Conservation (phyloP, 148 eudicot species). For the Linanthus parryae region DNA sequence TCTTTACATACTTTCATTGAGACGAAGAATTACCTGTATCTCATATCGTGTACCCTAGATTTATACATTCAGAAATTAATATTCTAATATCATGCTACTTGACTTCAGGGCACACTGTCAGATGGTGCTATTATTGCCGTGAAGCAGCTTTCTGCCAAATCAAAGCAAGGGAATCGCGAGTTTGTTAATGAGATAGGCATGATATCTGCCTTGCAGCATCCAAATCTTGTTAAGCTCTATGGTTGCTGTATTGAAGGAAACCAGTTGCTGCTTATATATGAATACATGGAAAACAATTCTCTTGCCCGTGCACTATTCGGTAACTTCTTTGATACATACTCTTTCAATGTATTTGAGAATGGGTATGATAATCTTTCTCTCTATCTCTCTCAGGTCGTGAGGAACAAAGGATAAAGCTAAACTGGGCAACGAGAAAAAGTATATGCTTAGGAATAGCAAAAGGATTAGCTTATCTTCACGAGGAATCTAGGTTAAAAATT, state of each 20-base stretch:
- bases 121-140: constrained; percentile 40
- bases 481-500: constrained; percentile 25
- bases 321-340: constrained; percentile 2
- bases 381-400: constrained; percentile 13
- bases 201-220: constrained; percentile 42
- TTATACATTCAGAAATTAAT: too few species aligned
- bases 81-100: too few species aligned
- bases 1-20: too few species aligned
- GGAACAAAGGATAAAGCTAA: constrained; percentile 16
- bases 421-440: constrained; percentile 23
- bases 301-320: constrained; percentile 39
- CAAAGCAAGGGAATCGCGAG: constrained; percentile 44
- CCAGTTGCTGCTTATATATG: constrained; percentile 31
- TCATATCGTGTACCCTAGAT: too few species aligned
- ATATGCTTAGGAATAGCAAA: constrained; percentile 28
- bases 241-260: constrained; percentile 39
- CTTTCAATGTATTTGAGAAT: too few species aligned
- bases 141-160: constrained; percentile 42
- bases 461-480: constrained; percentile 29
- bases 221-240: constrained; percentile 37
- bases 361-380: not conserved
- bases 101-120: constrained; percentile 21
- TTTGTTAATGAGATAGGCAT: constrained; percentile 42
- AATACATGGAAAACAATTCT: constrained; percentile 40
- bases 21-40: too few species aligned